Conservation (phyloP, 1,284 basidiomycete genomes). For the Leucoagaricus sp. region DNA sequence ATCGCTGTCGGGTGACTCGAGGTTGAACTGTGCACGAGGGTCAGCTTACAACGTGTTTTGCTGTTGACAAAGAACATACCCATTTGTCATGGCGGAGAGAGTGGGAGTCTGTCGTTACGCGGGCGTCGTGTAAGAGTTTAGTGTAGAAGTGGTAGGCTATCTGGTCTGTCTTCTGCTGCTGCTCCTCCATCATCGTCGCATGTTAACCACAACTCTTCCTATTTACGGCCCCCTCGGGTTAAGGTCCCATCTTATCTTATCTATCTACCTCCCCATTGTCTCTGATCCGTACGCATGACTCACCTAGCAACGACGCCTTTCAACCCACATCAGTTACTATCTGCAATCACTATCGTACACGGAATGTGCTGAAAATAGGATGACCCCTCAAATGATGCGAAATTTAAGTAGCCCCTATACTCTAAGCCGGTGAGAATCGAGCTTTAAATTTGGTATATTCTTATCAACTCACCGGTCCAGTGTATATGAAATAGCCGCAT, state of each 20-base stretch:
- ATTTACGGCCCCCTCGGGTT: neutral
- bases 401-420: no score
- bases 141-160: slow-evolving; percentile 79
- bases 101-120: slow-evolving; percentile 52
- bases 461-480: no score
- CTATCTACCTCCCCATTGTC: neutral
- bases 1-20: slow-evolving; percentile 70
- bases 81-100: slow-evolving; percentile 70
- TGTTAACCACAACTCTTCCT: neutral
- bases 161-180: slow-evolving; percentile 70
- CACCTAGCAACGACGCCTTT: no score
- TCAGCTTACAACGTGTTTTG: neutral
- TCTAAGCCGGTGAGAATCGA: no score
- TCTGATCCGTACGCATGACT: no score
- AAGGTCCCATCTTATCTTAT: slow-evolving; percentile 14
- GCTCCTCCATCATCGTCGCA: slow-evolving; percentile 15
- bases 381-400: no score
- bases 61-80: slow-evolving; percentile 45
- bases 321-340: no score
- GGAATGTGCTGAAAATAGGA: no score
- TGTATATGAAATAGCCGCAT: no score
- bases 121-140: slow-evolving; percentile 74
- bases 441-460: no score
- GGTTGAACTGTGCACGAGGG: slow-evolving; percentile 61
- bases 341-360: no score